A percentile compares a stretch with the other conserved stretches of the same genome.
phyloP scores from a whole-genome alignment of 305 asterid genomes.

The Fraxinus latifolia region DNA sequence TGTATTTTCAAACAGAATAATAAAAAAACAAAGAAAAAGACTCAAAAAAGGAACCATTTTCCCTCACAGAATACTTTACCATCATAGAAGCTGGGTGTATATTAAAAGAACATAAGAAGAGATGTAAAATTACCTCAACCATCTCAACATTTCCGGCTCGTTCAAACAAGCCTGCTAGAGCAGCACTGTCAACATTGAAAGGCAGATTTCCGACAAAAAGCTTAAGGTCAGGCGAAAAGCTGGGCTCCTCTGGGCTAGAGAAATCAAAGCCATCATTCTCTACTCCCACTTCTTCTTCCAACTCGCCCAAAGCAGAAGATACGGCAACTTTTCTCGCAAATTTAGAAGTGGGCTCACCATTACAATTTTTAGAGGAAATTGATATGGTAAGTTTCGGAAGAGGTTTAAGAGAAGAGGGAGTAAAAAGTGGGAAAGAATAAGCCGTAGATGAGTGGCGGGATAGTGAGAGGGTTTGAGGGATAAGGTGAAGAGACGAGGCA shows the following conservation, averaged over 20 bases:
- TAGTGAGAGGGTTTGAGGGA: constrained; percentile 32
- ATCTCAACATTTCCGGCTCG: constrained; percentile 73
- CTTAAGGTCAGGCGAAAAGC: constrained; percentile 56
- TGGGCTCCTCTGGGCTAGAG: constrained; percentile 22
- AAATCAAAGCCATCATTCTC: constrained; percentile 29
- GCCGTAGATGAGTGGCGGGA: constrained; percentile 21
- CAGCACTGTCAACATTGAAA: constrained; percentile 59
- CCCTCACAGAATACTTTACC: background rate
- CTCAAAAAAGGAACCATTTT: background rate
- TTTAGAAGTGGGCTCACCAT: constrained; percentile 16
- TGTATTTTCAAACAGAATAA: background rate
- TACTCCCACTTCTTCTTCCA: constrained; percentile 31
- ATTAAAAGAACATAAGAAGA: background rate
- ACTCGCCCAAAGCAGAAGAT: constrained; percentile 33
- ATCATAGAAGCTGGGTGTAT: background rate
- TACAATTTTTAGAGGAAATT: background rate
- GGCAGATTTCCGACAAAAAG: constrained; percentile 84
- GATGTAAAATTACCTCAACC: constrained; percentile 64
- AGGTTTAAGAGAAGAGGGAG: constrained; percentile 30
- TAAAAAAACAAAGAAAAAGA: background rate
- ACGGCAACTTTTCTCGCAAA: constrained; percentile 30
- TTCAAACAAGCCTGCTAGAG: constrained; percentile 68
- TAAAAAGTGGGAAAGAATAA: constrained; percentile 23
- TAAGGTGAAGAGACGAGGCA: constrained; percentile 27
- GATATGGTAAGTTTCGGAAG: constrained; percentile 28